These are phyloP conservation scores for Gracilaria gracilis DNA, from an alignment of 23 red algal species.

Conservation along the genomic window DNA sequence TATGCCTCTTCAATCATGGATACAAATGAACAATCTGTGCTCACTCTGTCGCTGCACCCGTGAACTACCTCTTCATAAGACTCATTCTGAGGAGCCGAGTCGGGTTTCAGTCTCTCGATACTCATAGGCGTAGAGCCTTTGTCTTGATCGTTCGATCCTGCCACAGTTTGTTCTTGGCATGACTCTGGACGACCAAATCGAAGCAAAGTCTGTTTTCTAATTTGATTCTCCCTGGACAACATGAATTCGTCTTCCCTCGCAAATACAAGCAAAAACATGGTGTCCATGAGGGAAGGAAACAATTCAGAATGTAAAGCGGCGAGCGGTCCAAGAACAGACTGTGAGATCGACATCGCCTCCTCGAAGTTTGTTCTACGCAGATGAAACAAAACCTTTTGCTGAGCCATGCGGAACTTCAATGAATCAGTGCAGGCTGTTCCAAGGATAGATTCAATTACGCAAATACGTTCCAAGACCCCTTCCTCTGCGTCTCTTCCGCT, in stretches of 20 bases:
- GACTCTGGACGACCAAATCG: background rate
- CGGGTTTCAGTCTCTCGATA: conserved; percentile 1
- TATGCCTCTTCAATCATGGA: conserved; percentile 44
- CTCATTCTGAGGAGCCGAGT: background rate
- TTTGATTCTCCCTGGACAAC: background rate
- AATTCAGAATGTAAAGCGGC: conserved; percentile 25
- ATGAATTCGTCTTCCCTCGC: background rate
- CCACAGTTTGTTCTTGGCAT: background rate
- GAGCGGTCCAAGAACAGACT: conserved; percentile 37
- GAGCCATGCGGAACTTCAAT: conserved; percentile 55
- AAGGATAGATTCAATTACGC: conserved; percentile 1
- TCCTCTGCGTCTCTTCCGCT: background rate
- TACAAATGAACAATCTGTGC: conserved; percentile 24
- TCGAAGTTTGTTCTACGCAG: conserved; percentile 21
- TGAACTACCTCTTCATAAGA: conserved; percentile 14
- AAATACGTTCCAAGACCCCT: background rate
- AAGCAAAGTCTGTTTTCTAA: background rate
- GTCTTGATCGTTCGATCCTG: background rate
- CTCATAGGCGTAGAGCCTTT: background rate
- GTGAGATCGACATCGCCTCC: conserved; percentile 6
- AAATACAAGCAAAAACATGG: conserved; percentile 37
- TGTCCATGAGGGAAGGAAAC: conserved; percentile 29
- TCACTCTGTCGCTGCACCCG: conserved; percentile 4
- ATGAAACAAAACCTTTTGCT: conserved; percentile 28
- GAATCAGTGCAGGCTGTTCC: background rate